These are phyloP conservation scores for Thalassiosira profunda DNA, from an alignment of 108 stramenopile species.

Conservation along the genomic window DNA sequence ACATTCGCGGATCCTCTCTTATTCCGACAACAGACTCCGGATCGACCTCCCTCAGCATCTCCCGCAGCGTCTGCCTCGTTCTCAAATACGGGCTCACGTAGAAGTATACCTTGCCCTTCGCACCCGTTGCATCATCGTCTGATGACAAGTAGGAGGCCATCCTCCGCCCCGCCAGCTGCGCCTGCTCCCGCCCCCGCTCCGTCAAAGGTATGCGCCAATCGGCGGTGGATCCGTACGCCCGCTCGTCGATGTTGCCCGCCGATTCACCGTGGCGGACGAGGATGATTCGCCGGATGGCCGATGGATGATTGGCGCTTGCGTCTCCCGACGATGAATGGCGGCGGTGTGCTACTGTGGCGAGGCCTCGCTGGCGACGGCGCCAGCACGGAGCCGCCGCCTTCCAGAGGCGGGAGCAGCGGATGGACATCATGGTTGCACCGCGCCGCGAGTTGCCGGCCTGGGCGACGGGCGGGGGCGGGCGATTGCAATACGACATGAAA, in stretches of 20 bases:
- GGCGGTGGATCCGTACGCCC: conserved; percentile 61
- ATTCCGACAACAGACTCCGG: conserved; percentile 58
- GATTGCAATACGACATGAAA: too few species aligned
- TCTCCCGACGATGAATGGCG: too few species aligned
- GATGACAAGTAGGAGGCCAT: background rate
- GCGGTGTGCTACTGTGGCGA: too few species aligned
- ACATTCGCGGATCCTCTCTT: conserved; percentile 79
- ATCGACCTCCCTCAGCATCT: conserved; percentile 42
- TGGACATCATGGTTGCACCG: too few species aligned
- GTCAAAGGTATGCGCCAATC: conserved; percentile 81
- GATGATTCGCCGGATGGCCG: conserved; percentile 56
- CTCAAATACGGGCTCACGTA: conserved; percentile 68
- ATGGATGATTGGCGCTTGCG: too few species aligned
- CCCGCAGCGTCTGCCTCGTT: conserved; percentile 57
- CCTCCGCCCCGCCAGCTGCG: background rate
- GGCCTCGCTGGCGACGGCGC: too few species aligned
- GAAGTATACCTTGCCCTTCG: conserved; percentile 41
- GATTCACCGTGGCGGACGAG: conserved; percentile 78
- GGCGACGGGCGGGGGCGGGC: too few species aligned
- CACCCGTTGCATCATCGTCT: background rate
- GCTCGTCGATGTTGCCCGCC: conserved; percentile 78
- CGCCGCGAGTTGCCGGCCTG: too few species aligned
- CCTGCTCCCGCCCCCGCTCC: conserved; percentile 29
- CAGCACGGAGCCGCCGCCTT: too few species aligned
- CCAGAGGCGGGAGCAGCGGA: too few species aligned